Conservation (phyloP, 805 yeast genomes). For the Yarrowia porcina region DNA sequence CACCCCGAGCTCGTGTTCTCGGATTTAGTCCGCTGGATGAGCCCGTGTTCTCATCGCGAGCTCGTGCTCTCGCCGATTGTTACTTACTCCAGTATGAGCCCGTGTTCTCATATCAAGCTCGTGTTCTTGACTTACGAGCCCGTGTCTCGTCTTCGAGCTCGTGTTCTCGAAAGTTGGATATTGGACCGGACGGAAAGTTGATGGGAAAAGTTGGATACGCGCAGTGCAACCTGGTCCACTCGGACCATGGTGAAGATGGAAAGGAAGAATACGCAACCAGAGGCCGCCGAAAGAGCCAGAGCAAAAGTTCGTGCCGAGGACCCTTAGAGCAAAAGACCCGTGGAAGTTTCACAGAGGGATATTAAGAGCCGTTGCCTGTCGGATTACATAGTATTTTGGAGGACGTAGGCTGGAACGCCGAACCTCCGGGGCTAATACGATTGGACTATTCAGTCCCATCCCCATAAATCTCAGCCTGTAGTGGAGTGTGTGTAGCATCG, state of each 20-base stretch:
- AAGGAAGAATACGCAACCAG: constrained; percentile 15
- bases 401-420: constrained; percentile 26
- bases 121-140: not conserved
- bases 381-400: constrained; percentile 22
- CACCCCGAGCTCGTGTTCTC: constrained; percentile 20
- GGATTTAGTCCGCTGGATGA: not conserved
- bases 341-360: constrained; percentile 10
- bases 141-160: constrained; percentile 3
- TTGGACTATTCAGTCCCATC: constrained; percentile 25
- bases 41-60: constrained; percentile 18
- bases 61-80: constrained; percentile 1
- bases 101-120: constrained; percentile 12
- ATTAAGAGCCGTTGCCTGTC: constrained; percentile 19
- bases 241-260: constrained; percentile 6
- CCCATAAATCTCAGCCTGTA: not conserved
- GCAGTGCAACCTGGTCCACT: constrained; percentile 1
- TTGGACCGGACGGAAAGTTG: constrained; percentile 18
- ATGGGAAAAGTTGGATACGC: constrained; percentile 18
- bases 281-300: constrained; percentile 15
- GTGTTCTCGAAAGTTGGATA: constrained; percentile 12
- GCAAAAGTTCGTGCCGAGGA: not conserved
- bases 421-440: constrained; percentile 26
- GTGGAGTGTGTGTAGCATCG: not conserved
- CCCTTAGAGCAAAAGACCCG: constrained; percentile 14
- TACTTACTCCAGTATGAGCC: not conserved